These are phyloP conservation scores for Xerocomus spinulosus DNA, from an alignment of 768 basidiomycete genomes.

Conservation along the genomic window DNA sequence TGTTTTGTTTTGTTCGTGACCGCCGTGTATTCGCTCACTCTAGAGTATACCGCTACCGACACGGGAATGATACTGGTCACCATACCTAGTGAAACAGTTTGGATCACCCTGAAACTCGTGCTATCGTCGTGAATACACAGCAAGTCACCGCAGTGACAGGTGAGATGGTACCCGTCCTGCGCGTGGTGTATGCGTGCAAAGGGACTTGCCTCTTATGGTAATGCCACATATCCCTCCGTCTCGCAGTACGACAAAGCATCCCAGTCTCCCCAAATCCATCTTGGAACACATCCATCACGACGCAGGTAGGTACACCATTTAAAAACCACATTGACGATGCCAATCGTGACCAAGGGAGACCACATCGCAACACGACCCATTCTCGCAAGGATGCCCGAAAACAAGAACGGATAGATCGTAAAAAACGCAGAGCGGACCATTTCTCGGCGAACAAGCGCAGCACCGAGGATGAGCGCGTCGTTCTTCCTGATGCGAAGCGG, in stretches of 20 bases:
- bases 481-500: slow-evolving; percentile 37
- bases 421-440: slow-evolving; percentile 58
- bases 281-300: slow-evolving; percentile 22
- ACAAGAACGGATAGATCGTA: slow-evolving; percentile 52
- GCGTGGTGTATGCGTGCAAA: too few relatives aligned
- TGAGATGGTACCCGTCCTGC: too few relatives aligned
- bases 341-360: slow-evolving; percentile 3
- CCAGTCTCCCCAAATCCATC: slow-evolving; percentile 26
- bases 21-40: background rate
- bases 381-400: slow-evolving; percentile 64
- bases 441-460: slow-evolving; percentile 44
- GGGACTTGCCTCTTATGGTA: too few relatives aligned
- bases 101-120: too few relatives aligned
- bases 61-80: too few relatives aligned
- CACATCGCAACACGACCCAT: slow-evolving; percentile 6
- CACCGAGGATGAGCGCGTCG: slow-evolving; percentile 41
- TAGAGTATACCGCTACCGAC: background rate
- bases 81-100: too few relatives aligned
- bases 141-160: too few relatives aligned
- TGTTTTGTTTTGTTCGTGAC: slow-evolving; percentile 2
- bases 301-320: too few relatives aligned
- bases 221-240: too few relatives aligned
- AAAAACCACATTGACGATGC: too few relatives aligned
- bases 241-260: slow-evolving; percentile 13
- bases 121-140: too few relatives aligned